Evolutionary conservation across 371 early-diverging fungal species (phyloP).

Genomic region (Synchytrium microbalum): DNA sequence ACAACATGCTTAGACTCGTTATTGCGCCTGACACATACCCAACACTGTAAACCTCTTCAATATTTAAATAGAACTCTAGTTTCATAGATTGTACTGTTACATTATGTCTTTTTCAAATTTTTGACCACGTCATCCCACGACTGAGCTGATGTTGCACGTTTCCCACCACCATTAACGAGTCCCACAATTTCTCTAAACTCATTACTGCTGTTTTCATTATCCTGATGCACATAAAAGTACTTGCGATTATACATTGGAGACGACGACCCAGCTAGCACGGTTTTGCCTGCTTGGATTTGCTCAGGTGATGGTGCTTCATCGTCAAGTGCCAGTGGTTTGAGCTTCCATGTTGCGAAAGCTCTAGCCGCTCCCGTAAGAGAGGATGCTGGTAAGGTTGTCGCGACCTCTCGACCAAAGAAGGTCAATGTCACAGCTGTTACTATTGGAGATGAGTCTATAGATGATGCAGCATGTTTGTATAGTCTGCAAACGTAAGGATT

Average conservation of each 20-base stretch:
- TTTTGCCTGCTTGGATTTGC: background rate
- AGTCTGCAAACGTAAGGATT: background rate
- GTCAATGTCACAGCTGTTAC: background rate
- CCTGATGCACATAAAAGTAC: background rate
- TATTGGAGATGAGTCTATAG: background rate
- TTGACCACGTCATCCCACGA: background rate
- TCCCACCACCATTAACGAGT: background rate
- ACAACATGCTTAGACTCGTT: background rate
- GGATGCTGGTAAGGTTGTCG: background rate
- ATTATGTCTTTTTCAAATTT: background rate
- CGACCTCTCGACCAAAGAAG: background rate
- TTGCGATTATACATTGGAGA: background rate
- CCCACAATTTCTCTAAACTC: background rate
- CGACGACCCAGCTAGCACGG: background rate
- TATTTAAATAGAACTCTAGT: no score
- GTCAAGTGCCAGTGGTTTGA: background rate
- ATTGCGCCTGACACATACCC: background rate
- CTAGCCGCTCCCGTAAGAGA: background rate
- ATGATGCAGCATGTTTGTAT: background rate
- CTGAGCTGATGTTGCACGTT: background rate
- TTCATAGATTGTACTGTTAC: no score
- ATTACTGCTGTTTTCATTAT: background rate
- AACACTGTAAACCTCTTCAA: background rate
- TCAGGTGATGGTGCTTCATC: background rate
- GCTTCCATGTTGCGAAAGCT: background rate